Conservation (phyloP, 257 asterid genomes). For the Jasminum sambac region DNA sequence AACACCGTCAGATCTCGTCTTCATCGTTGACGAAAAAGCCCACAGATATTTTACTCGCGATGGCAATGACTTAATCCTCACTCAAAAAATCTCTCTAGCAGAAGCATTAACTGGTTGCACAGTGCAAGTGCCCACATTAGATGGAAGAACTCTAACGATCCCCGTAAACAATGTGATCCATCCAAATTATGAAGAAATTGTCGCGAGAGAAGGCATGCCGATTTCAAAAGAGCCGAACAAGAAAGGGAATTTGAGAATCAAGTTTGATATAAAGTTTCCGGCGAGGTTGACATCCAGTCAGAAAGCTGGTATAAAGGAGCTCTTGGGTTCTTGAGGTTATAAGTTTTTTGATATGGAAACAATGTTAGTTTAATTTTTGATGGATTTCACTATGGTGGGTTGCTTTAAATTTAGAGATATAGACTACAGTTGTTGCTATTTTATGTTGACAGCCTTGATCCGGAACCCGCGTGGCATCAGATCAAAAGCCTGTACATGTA, state of each 20-base stretch:
- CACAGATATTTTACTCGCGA: slow-evolving; percentile 46
- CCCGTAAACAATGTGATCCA: slow-evolving; percentile 35
- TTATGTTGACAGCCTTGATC: too few relatives aligned
- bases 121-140: slow-evolving; percentile 35
- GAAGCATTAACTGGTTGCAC: slow-evolving; percentile 47
- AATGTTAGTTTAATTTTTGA: not conserved
- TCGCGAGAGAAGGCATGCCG: slow-evolving; percentile 18
- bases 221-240: slow-evolving; percentile 12
- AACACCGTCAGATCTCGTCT: slow-evolving; percentile 44
- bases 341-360: too few relatives aligned
- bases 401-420: not conserved
- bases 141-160: slow-evolving; percentile 41
- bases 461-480: too few relatives aligned
- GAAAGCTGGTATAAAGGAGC: slow-evolving; percentile 42
- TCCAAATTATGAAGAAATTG: slow-evolving; percentile 24
- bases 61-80: slow-evolving; percentile 41
- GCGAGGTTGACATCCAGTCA: slow-evolving; percentile 36
- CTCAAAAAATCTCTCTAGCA: slow-evolving; percentile 34
- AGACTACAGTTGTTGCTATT: not conserved
- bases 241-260: slow-evolving; percentile 22
- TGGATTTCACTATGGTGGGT: not conserved
- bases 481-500: too few relatives aligned
- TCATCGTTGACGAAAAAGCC: slow-evolving; percentile 48
- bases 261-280: slow-evolving; percentile 49
- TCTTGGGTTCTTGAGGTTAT: slow-evolving; percentile 31